Percentiles rank a stretch among this genome's conserved stretches.
These are phyloP conservation scores for Huntiella bhutanensis DNA, from an alignment of 2,329 filamentous ascomycete genomes.

Conservation along the genomic window DNA sequence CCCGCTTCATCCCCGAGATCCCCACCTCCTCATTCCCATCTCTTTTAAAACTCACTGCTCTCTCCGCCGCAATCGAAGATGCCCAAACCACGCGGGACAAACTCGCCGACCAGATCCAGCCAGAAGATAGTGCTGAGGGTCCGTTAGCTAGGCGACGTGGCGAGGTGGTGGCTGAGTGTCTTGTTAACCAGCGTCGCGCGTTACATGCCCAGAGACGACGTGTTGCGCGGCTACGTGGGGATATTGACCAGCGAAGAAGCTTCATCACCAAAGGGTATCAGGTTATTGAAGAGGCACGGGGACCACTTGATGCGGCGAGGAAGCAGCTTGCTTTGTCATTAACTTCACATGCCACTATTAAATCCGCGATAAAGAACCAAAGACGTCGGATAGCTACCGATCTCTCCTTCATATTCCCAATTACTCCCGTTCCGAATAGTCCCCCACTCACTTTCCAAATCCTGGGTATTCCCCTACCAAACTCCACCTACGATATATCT, in stretches of 20 bases:
- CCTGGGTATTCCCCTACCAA: conserved; percentile 57
- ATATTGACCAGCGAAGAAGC: too few species aligned
- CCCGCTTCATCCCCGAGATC: conserved; percentile 31
- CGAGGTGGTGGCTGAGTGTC: conserved; percentile 30
- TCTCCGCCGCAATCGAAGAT: conserved; percentile 83
- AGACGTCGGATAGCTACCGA: conserved; percentile 76
- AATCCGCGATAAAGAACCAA: conserved; percentile 61
- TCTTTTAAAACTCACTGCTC: conserved; percentile 69
- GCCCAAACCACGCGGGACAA: conserved; percentile 58
- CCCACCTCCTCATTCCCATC: conserved; percentile 69
- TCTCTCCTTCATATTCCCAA: conserved; percentile 59
- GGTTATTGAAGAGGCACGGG: too few species aligned
- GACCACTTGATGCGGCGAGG: conserved; percentile 38
- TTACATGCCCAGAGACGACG: conserved; percentile 42
- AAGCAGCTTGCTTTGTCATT: conserved; percentile 39
- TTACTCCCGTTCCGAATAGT: conserved; percentile 39
- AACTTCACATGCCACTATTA: conserved; percentile 34
- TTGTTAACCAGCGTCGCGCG: conserved; percentile 45
- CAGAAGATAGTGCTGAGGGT: too few species aligned
- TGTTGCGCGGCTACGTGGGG: conserved; percentile 18
- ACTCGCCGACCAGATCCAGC: conserved; percentile 61
- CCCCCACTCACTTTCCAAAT: conserved; percentile 67
- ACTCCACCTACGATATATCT: conserved; percentile 49
- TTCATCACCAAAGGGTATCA: too few species aligned
- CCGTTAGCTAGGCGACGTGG: conserved; percentile 31